A percentile compares a stretch with the other conserved stretches of the same genome.
These are phyloP conservation scores for Populus hybrid DNA, from an alignment of 441 rosid species.

Conservation along the genomic window DNA sequence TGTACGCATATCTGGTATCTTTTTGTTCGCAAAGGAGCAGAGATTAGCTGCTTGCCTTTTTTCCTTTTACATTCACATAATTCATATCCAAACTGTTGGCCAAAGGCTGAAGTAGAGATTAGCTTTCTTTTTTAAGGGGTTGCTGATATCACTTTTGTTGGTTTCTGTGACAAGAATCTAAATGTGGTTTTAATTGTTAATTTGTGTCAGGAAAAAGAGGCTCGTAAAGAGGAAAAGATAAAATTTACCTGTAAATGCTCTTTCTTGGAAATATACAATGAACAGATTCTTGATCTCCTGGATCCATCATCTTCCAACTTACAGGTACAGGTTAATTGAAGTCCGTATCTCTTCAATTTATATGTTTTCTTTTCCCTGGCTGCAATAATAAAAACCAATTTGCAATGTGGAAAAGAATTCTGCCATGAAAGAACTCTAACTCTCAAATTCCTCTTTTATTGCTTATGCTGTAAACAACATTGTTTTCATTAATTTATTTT, in stretches of 20 bases:
- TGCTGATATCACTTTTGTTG: not conserved
- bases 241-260: slow-evolving; percentile 88
- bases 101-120: not conserved
- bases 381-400: not conserved
- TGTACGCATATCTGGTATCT: not conserved
- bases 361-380: not conserved
- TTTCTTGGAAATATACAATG: slow-evolving; percentile 95
- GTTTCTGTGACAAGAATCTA: slow-evolving; percentile 1
- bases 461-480: not conserved
- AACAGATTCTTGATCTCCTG: slow-evolving; percentile 94
- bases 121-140: slow-evolving; percentile 8
- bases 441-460: not conserved
- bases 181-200: slow-evolving; percentile 1
- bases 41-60: not conserved
- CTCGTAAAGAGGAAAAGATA: slow-evolving; percentile 75
- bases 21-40: not conserved
- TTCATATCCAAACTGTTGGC: not conserved
- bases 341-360: not conserved
- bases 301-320: slow-evolving; percentile 83
- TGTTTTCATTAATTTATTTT: not conserved
- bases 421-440: not conserved
- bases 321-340: slow-evolving; percentile 52
- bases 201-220: slow-evolving; percentile 76
- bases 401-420: not conserved
- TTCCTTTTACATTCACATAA: not conserved